phyloP scores from a whole-genome alignment of 257 asterid genomes.

The Knoxia roxburghii region DNA sequence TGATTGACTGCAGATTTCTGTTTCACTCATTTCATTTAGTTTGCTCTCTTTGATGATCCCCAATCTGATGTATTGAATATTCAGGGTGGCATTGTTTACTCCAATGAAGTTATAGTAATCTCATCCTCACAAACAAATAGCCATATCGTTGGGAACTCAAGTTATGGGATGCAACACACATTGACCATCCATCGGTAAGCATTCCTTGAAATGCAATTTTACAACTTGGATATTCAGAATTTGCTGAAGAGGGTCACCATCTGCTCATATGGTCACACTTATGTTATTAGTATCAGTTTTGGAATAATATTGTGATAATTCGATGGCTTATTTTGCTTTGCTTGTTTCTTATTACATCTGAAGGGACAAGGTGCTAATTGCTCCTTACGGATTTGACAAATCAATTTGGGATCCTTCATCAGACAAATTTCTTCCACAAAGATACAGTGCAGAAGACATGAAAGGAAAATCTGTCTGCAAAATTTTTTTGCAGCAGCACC shows the following conservation, averaged over 20 bases:
- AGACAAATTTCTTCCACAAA: slow-evolving; percentile 54
- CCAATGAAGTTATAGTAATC: slow-evolving; percentile 61
- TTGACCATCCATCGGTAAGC: slow-evolving; percentile 56
- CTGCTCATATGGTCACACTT: background rate
- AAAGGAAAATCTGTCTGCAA: slow-evolving; percentile 63
- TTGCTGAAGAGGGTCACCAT: background rate
- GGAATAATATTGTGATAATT: background rate
- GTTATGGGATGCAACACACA: slow-evolving; percentile 65
- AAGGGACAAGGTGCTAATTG: slow-evolving; percentile 64
- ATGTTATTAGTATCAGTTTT: background rate
- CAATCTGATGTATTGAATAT: slow-evolving; percentile 16
- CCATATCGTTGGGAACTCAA: slow-evolving; percentile 34
- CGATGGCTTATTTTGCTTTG: slow-evolving; percentile 11
- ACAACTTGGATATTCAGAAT: background rate
- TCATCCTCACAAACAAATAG: slow-evolving; percentile 49
- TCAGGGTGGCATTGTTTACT: slow-evolving; percentile 85
- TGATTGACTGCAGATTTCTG: too few relatives aligned
- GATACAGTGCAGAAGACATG: slow-evolving; percentile 52
- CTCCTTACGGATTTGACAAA: slow-evolving; percentile 62
- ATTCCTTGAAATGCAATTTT: slow-evolving; percentile 17
- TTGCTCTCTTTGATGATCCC: too few relatives aligned
- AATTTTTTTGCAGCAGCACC: slow-evolving; percentile 47
- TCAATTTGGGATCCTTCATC: slow-evolving; percentile 72
- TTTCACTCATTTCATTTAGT: too few relatives aligned
- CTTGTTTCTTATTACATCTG: slow-evolving; percentile 23